Percentiles rank a stretch among this genome's conserved stretches.
These are phyloP conservation scores for Pichia gijzeniarum DNA, from an alignment of 805 yeast genomes.

Conservation along the genomic window DNA sequence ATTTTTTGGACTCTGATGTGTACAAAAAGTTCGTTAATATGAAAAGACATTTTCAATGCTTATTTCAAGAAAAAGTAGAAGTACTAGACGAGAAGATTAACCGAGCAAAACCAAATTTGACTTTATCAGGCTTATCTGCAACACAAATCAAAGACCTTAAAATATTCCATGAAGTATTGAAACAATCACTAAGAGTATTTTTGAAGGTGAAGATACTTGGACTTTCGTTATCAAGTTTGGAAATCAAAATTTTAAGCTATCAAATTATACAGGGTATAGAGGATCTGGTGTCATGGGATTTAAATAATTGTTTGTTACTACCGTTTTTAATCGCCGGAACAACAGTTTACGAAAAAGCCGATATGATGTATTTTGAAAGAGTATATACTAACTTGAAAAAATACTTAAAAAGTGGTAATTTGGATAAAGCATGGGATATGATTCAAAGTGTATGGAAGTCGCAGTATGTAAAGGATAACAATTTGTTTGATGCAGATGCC, in stretches of 20 bases:
- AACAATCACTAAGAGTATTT: not conserved
- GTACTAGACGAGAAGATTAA: not conserved
- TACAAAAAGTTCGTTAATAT: not conserved
- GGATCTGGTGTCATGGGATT: not conserved
- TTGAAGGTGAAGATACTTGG: constrained; percentile 1
- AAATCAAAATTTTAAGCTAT: not conserved
- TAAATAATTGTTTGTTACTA: constrained; percentile 1
- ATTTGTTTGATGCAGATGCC: not conserved
- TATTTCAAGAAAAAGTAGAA: not conserved
- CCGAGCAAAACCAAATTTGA: not conserved
- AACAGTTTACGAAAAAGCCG: not conserved
- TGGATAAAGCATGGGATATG: constrained; percentile 1
- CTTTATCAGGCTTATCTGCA: not conserved
- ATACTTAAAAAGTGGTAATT: not conserved
- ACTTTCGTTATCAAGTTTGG: not conserved
- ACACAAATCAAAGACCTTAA: not conserved
- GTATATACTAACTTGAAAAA: not conserved
- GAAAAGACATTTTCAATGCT: not conserved
- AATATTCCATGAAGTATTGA: constrained; percentile 1
- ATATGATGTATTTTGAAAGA: not conserved
- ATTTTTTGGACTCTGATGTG: not conserved
- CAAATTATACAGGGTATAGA: not conserved
- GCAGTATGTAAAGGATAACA: not conserved
- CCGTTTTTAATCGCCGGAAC: constrained; percentile 3
- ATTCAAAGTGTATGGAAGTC: constrained; percentile 1